Percentiles rank a stretch among this genome's conserved stretches.
Evolutionary conservation across 129 eudicot species (phyloP).

Genomic region (Artemisia annua): DNA sequence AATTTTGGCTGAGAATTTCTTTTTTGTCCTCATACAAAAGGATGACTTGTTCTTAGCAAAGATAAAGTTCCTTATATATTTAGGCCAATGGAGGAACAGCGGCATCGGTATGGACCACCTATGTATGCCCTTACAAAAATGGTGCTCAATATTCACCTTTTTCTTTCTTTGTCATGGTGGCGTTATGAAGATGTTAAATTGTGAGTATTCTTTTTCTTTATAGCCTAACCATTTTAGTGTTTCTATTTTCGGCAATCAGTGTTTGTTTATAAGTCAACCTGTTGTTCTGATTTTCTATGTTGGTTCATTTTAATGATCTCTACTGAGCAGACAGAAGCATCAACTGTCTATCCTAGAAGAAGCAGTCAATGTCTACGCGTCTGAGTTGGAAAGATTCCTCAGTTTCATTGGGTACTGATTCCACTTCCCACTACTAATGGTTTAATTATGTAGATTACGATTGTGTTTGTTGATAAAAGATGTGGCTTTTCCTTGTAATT

Average conservation of each 20-base stretch:
- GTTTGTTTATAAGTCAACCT: neutral
- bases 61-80: slow-evolving; percentile 12
- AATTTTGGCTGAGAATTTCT: neutral
- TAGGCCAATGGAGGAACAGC: slow-evolving; percentile 98
- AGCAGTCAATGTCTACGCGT: slow-evolving; percentile 61
- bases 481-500: neutral
- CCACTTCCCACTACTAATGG: neutral
- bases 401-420: slow-evolving; percentile 67
- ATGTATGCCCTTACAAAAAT: slow-evolving; percentile 77
- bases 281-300: too few species aligned
- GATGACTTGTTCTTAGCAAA: neutral
- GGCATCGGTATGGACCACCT: slow-evolving; percentile 89
- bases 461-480: neutral
- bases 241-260: neutral
- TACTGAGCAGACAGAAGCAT: slow-evolving; percentile 44
- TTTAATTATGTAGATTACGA: neutral
- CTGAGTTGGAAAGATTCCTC: slow-evolving; percentile 75
- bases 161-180: slow-evolving; percentile 62
- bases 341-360: slow-evolving; percentile 61
- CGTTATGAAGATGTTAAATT: slow-evolving; percentile 52
- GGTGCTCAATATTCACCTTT: slow-evolving; percentile 67
- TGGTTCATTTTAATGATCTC: slow-evolving; percentile 22
- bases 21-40: too few species aligned
- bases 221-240: neutral
- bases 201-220: slow-evolving; percentile 44